A percentile compares a stretch with the other conserved stretches of the same genome.
These are phyloP conservation scores for Lentinula edodes DNA, from an alignment of 768 basidiomycete species.

Conservation along the genomic window DNA sequence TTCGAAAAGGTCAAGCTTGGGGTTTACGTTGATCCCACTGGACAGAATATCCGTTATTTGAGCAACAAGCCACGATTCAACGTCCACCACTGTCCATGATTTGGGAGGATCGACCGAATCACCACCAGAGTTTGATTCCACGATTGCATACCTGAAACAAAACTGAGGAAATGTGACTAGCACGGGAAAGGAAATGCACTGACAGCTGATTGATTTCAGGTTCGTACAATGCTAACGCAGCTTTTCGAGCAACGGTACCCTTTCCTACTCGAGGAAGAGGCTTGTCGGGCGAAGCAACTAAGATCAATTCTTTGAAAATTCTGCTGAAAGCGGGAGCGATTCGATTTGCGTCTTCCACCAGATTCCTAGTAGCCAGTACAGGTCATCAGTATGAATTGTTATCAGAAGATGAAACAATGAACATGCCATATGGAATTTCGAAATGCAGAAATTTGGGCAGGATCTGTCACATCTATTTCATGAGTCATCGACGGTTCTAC, in stretches of 20 bases:
- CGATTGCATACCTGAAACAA: neutral
- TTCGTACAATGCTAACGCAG: conserved; percentile 34
- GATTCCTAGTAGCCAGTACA: conserved; percentile 19
- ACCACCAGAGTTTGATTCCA: conserved; percentile 4
- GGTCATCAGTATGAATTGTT: neutral
- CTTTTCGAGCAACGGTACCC: conserved; percentile 41
- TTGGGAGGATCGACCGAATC: conserved; percentile 1
- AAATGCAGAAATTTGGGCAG: conserved; percentile 19
- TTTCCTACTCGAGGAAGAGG: conserved; percentile 43
- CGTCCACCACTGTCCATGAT: neutral
- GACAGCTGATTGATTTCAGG: conserved; percentile 43
- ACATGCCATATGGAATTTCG: conserved; percentile 33
- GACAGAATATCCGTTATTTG: neutral
- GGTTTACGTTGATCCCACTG: neutral
- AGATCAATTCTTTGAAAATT: conserved; percentile 50
- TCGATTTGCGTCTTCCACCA: conserved; percentile 39
- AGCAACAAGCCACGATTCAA: neutral
- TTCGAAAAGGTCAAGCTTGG: conserved; percentile 1
- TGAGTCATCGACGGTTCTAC: conserved; percentile 23
- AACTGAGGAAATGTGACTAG: neutral
- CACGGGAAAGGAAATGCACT: neutral
- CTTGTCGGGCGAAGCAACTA: conserved; percentile 30
- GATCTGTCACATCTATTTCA: conserved; percentile 20
- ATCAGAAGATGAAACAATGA: neutral
- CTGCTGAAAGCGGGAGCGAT: conserved; percentile 37